phyloP scores from a whole-genome alignment of 2,329 filamentous ascomycete species.

The Arthrobotrys iridis region DNA sequence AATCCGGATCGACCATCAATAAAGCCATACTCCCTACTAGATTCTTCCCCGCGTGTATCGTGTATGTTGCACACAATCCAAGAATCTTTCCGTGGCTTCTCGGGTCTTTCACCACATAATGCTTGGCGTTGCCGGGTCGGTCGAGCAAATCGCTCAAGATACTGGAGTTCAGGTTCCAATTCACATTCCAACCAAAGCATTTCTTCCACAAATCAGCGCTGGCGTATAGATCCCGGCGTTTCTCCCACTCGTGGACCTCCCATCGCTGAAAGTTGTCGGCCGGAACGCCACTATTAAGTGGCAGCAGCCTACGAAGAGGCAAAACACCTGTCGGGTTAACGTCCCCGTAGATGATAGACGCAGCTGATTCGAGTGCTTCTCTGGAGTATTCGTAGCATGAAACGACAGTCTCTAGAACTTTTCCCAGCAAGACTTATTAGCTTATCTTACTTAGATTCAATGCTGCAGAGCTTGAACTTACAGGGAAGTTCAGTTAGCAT shows the following conservation, averaged over 20 bases:
- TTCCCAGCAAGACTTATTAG: conserved; percentile 27
- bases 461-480: conserved; percentile 56
- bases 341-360: conserved; percentile 67
- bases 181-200: conserved; percentile 58
- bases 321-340: conserved; percentile 56
- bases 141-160: conserved; percentile 58
- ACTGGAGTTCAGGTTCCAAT: conserved; percentile 58
- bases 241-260: conserved; percentile 59
- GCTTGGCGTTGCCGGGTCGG: conserved; percentile 57
- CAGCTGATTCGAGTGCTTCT: conserved; percentile 65
- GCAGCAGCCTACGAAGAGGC: conserved; percentile 46
- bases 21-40: conserved; percentile 58
- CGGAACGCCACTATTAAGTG: conserved; percentile 46
- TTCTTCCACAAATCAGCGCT: conserved; percentile 59
- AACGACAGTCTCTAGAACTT: conserved; percentile 56
- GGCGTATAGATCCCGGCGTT: conserved; percentile 58
- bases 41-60: conserved; percentile 56
- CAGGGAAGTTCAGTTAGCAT: conserved; percentile 64
- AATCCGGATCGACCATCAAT: conserved; percentile 57
- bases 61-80: conserved; percentile 58
- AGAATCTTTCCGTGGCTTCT: conserved; percentile 57
- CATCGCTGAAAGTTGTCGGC: conserved; percentile 51
- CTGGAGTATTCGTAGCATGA: conserved; percentile 65
- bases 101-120: conserved; percentile 59
- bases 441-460: conserved; percentile 63